Percentiles rank a stretch among this genome's conserved stretches.
Evolutionary conservation across 2,329 filamentous ascomycete species (phyloP).

Genomic region (Diplodia mutila): DNA sequence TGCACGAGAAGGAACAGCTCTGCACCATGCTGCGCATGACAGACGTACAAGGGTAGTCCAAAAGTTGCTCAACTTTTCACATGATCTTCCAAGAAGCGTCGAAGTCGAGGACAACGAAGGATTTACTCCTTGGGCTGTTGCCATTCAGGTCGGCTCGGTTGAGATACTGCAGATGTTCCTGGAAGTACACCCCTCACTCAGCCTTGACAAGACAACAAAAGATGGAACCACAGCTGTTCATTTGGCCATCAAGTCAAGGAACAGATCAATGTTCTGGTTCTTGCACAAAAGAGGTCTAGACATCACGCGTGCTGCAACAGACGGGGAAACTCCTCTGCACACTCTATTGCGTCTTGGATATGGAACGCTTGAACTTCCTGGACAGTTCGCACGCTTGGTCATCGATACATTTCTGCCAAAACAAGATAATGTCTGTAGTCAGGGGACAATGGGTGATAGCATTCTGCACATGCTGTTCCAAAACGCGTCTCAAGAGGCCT

Average conservation of each 20-base stretch:
- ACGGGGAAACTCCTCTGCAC: not conserved
- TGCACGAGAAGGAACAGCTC: not conserved
- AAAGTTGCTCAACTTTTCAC: not conserved
- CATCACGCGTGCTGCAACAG: not conserved
- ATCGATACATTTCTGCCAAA: not conserved
- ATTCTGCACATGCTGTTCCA: not conserved
- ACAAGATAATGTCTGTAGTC: not conserved
- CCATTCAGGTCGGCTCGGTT: not conserved
- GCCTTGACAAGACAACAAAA: not conserved
- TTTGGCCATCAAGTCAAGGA: not conserved
- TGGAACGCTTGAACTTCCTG: not conserved
- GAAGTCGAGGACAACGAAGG: not conserved
- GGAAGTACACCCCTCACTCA: not conserved
- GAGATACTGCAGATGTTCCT: not conserved
- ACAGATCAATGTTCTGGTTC: not conserved
- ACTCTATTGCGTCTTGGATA: not conserved
- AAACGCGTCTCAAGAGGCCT: not conserved
- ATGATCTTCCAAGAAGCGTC: not conserved
- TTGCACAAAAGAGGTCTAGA: not conserved
- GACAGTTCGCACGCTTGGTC: not conserved
- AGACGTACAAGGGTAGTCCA: not conserved
- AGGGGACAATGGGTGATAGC: not conserved
- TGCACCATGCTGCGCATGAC: not conserved
- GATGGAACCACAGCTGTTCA: not conserved
- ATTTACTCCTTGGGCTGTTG: not conserved